Evolutionary conservation across 2,329 filamentous ascomycete species (phyloP), one percentile per base, ranked within the genome.

Genomic region (Aspergillus pseudoviridinutans): DNA sequence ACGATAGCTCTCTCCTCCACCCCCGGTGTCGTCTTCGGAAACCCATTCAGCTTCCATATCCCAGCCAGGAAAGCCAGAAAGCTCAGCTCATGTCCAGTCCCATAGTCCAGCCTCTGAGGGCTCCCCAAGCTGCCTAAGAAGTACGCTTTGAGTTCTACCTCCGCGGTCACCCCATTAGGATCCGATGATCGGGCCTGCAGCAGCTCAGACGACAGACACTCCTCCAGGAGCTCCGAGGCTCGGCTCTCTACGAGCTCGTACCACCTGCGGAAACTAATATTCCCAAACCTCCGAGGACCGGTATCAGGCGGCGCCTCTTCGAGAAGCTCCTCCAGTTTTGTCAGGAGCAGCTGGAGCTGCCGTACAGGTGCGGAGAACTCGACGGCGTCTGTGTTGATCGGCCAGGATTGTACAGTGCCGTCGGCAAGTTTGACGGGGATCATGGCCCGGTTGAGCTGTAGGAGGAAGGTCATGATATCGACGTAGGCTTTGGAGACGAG

Each of bases 71-170:
- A 99, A 1, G 94, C 93, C 7, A 97, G 74, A 68, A 99, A 99
- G 75, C 90, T 96, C 53, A 99, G 79, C 71, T 99, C 94, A 72
- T 99, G 94, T 0, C 94, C 94, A 0, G 94, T 97, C 1, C 94
- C 94, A 70, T 97, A 99, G 75, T 99, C 94, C 27, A 99, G 80
- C 54, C 94, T 81, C 68, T 97, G 91, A 0, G 90, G 75, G 69
- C 92, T 97, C 3, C 94, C 94, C 75, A 96, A 97, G 4, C 84
- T 85, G 14, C 92, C 92, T 3, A 96, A 74, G 1, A 99, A 82
- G 71, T 99, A 99, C 46, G 84, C 82, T 57, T 80, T 82, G 8
- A 97, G 77, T 74, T 97, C 93, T 50, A 83, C 82, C 63, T 81
- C 79, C 4, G 85, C 83, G 1, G 80, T 78, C 20, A 76, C 74